Evolutionary conservation across 1,284 basidiomycete species (phyloP).

Genomic region (Ceratorhiza oryzae-sativae): DNA sequence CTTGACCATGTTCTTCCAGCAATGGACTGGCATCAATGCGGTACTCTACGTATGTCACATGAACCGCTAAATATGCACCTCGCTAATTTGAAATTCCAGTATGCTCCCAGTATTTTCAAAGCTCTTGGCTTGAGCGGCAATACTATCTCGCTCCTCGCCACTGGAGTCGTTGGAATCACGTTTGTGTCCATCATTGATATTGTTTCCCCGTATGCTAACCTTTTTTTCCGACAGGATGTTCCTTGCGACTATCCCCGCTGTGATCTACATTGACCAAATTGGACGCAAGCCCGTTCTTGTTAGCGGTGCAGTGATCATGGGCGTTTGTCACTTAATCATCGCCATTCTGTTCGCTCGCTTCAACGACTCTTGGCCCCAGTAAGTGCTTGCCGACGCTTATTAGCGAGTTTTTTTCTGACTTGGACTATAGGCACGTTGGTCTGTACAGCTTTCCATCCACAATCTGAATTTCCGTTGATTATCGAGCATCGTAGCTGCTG

Average conservation of each 20-base stretch:
- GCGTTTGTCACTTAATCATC: slow-evolving; percentile 68
- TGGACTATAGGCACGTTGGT: slow-evolving; percentile 36
- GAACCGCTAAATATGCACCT: slow-evolving; percentile 39
- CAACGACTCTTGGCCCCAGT: slow-evolving; percentile 60
- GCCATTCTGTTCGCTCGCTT: slow-evolving; percentile 66
- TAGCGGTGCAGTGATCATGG: slow-evolving; percentile 76
- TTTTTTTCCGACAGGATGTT: slow-evolving; percentile 63
- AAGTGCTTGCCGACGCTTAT: slow-evolving; percentile 45
- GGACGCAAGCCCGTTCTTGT: slow-evolving; percentile 74
- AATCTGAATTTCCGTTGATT: not conserved
- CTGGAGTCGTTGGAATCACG: slow-evolving; percentile 80
- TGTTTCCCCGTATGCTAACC: slow-evolving; percentile 33
- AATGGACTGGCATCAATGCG: slow-evolving; percentile 59
- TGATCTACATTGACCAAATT: slow-evolving; percentile 73
- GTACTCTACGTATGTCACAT: slow-evolving; percentile 40
- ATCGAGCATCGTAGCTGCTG: slow-evolving; percentile 54
- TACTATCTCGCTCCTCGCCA: slow-evolving; percentile 71
- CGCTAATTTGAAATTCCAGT: slow-evolving; percentile 6
- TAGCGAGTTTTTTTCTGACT: not conserved
- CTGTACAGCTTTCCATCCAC: not conserved
- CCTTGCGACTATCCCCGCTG: slow-evolving; percentile 74
- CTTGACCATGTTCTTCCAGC: slow-evolving; percentile 77
- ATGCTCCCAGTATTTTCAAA: slow-evolving; percentile 59
- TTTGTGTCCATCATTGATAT: slow-evolving; percentile 54
- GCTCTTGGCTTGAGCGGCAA: slow-evolving; percentile 63